Conservation (phyloP, 2,329 filamentous ascomycete species). For the Seiridium unicorne region DNA sequence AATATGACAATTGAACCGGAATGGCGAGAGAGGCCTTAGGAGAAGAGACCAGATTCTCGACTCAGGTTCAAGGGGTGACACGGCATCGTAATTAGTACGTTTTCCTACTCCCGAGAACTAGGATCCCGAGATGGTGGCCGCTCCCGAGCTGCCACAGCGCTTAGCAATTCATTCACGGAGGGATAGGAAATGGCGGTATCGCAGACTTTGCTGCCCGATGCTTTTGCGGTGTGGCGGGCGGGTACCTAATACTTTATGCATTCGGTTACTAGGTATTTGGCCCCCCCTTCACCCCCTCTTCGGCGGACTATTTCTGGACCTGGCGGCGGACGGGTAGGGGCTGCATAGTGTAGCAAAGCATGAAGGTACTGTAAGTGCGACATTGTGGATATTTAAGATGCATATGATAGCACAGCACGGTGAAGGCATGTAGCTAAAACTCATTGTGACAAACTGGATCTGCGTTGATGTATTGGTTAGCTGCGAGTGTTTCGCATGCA, state of each 20-base stretch:
- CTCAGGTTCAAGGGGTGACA: not conserved
- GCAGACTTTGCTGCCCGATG: constrained; percentile 12
- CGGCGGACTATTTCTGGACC: not conserved
- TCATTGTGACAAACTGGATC: too few relatives aligned
- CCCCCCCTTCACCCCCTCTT: not conserved
- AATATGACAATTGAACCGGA: too few relatives aligned
- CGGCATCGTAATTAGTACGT: not conserved
- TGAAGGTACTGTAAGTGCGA: too few relatives aligned
- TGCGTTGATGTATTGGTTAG: too few relatives aligned
- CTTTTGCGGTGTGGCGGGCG: constrained; percentile 12
- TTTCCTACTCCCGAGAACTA: not conserved
- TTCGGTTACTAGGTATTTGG: not conserved
- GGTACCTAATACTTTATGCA: constrained; percentile 10
- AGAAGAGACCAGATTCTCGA: too few relatives aligned
- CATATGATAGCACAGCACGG: too few relatives aligned
- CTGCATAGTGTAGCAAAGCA: not conserved
- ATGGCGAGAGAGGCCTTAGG: too few relatives aligned
- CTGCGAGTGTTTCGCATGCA: too few relatives aligned
- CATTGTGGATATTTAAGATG: too few relatives aligned
- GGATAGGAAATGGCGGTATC: constrained; percentile 7
- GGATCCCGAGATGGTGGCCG: not conserved
- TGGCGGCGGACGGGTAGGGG: not conserved
- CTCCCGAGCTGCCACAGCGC: not conserved
- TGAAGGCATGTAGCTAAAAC: too few relatives aligned
- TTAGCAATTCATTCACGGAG: not conserved